Base-by-base conservation (phyloP, 768 basidiomycete genomes). In the Sporobolomyces pararoseus region DNA sequence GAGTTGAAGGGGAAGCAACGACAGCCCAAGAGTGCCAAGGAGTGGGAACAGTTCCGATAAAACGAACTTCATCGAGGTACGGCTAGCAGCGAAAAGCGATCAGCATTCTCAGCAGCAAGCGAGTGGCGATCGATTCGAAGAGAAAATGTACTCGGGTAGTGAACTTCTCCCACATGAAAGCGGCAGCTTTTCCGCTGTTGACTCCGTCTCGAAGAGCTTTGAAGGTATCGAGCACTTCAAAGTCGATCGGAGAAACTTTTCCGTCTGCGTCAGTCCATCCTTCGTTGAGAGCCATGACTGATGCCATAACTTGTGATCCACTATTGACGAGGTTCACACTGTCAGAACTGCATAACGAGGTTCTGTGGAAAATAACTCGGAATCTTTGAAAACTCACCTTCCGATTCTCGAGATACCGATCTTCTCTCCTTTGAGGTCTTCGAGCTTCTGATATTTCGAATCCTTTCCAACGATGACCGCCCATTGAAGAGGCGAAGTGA, bases 1-100 rank as follows among this genome's bases (percentile, higher is more conserved):
- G 37, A 27, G 61, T 58, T 14, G 65, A 39, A 14, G 69, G 70
- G 2, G 64, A 49, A 58, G 67, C 69, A 87, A 85, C 94, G 76
- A 98, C 90, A 66, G 90, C 81, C 95, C 95, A 99, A 0, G 91
- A 94, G 19, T 93, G 90, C 95, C 95, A 99, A 0, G 95, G 95
- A 0, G 94, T 97, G 44, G 87, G 87, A 46, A 74, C 69, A 47
- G 34, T 42, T 54, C 68, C 73, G 67, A 76, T 68, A 68, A 73
- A 76, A 44, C 67, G 72, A 29, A 64, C 58, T 32, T 72, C 62
- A 39, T 51, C 34, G 34, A 73, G 61, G 58, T 64, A 73, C 13
- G 68, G 71, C 73, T 68, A 14, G 5, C 21, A 34, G 14, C 5
- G 46, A 49, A 47, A 32, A n/a, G 17, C 39, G 39, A 42, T 9